Evolutionary conservation across 768 basidiomycete species (phyloP).

Genomic region (Serpula lacrymans): DNA sequence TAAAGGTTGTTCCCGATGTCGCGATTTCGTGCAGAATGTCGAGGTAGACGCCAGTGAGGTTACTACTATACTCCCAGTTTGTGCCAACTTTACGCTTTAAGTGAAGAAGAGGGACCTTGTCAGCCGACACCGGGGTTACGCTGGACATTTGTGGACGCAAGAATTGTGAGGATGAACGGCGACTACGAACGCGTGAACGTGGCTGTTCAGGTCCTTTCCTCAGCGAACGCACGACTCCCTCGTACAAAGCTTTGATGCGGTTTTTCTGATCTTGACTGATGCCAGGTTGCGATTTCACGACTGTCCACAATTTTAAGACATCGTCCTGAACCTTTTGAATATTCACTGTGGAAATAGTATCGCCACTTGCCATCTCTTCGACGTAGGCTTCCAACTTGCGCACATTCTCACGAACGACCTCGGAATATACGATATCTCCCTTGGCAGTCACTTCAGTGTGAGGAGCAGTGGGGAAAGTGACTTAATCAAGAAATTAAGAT

Average conservation of each 20-base stretch:
- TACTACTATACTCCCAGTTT: conserved; percentile 96
- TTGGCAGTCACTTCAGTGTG: conserved; percentile 90
- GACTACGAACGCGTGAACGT: conserved; percentile 56
- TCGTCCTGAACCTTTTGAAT: conserved; percentile 98
- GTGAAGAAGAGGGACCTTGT: conserved; percentile 92
- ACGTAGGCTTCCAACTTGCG: conserved; percentile 98
- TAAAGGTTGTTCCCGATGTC: conserved; percentile 96
- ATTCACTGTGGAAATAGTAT: conserved; percentile 83
- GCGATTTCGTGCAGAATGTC: conserved; percentile 98
- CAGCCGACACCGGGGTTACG: conserved; percentile 67
- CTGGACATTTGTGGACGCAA: conserved; percentile 84
- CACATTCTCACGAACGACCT: conserved; percentile 93
- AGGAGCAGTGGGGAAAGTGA: conserved; percentile 98
- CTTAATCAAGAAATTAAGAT: conserved; percentile 33
- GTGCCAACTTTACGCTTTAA: conserved; percentile 95
- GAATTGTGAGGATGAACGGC: conserved; percentile 96
- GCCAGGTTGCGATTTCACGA: conserved; percentile 95
- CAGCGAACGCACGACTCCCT: conserved; percentile 92
- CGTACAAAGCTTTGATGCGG: conserved; percentile 91
- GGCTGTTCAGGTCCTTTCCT: conserved; percentile 70
- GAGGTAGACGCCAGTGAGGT: conserved; percentile 92
- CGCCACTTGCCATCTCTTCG: conserved; percentile 96
- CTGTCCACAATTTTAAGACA: conserved; percentile 93
- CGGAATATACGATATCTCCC: conserved; percentile 93
- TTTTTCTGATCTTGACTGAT: conserved; percentile 97